phyloP scores from a whole-genome alignment of 208 protist genomes.

The Crithidia expoeki region DNA sequence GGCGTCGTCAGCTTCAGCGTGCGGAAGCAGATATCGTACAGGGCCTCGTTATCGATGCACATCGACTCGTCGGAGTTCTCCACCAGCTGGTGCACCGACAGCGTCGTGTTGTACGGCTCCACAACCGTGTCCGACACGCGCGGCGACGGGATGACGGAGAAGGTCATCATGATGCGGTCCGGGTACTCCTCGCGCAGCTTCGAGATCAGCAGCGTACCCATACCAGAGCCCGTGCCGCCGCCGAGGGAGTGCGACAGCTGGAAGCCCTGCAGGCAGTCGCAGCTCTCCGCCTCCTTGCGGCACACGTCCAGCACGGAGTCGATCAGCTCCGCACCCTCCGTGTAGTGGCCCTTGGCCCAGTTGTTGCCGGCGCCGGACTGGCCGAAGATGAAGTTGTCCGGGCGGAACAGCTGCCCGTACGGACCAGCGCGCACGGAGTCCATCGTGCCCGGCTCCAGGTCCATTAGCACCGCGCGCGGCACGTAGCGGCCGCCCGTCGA shows the following conservation, averaged over 20 bases:
- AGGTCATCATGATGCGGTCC: conserved; percentile 98
- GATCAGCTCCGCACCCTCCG: conserved; percentile 98
- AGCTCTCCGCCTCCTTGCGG: conserved; percentile 97
- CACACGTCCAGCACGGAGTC: conserved; percentile 97
- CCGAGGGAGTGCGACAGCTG: conserved; percentile 98
- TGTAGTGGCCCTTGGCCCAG: conserved; percentile 99
- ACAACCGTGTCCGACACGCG: conserved; percentile 98
- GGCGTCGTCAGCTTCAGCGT: conserved; percentile 97
- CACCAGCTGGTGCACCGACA: conserved; percentile 98
- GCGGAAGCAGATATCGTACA: conserved; percentile 98
- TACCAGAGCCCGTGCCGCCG: conserved; percentile 96
- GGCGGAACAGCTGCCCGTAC: too few species aligned
- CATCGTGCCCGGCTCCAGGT: too few species aligned
- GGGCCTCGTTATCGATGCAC: conserved; percentile 98
- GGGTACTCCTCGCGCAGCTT: conserved; percentile 97
- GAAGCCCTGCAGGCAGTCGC: conserved; percentile 98
- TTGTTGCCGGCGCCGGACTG: conserved; percentile 98
- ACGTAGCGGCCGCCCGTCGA: too few species aligned
- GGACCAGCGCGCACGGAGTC: too few species aligned
- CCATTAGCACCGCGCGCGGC: too few species aligned
- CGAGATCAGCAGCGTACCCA: conserved; percentile 97
- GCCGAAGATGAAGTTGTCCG: conserved; percentile 99
- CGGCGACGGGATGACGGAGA: conserved; percentile 97
- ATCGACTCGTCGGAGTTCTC: conserved; percentile 90
- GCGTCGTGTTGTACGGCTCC: conserved; percentile 98